A percentile compares a stretch with the other conserved stretches of the same genome.
Evolutionary conservation across 257 asterid genomes (phyloP).

Genomic region (Gentiana macrophylla): DNA sequence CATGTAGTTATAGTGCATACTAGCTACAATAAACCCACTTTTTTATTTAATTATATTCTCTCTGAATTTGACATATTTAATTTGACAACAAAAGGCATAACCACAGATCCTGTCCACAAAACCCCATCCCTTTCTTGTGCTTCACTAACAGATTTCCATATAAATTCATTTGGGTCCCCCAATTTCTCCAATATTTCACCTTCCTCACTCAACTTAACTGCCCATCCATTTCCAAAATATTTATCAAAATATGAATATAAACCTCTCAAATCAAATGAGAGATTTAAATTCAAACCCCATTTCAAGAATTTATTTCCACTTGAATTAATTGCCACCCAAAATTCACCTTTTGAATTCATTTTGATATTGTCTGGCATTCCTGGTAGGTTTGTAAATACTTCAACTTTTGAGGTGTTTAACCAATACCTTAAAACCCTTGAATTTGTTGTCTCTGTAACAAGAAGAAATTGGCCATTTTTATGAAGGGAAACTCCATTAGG

Average conservation of each 20-base stretch:
- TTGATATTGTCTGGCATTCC: conserved; percentile 73
- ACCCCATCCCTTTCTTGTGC: conserved; percentile 34
- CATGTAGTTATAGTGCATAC: too few species aligned
- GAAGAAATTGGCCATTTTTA: conserved; percentile 33
- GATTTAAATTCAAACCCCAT: conserved; percentile 16
- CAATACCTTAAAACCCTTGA: conserved; percentile 42
- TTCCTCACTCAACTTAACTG: conserved; percentile 32
- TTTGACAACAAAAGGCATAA: conserved; percentile 21
- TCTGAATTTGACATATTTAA: too few species aligned
- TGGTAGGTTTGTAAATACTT: conserved; percentile 26
- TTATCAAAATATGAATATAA: conserved; percentile 11
- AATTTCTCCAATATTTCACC: conserved; percentile 39
- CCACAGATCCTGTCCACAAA: conserved; percentile 69
- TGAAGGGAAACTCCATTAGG: conserved; percentile 77
- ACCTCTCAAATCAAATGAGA: conserved; percentile 37
- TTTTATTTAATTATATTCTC: too few species aligned
- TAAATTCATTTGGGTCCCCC: conserved; percentile 21
- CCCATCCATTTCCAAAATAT: conserved; percentile 22
- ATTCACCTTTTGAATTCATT: conserved; percentile 41
- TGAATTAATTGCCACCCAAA: conserved; percentile 67
- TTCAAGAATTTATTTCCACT: conserved; percentile 22
- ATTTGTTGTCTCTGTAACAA: conserved; percentile 53
- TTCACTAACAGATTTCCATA: conserved; percentile 57
- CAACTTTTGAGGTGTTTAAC: conserved; percentile 37
- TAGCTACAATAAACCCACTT: too few species aligned